Base-by-base conservation (phyloP, 345 rosid species). In the Toxicodendron radicans region DNA sequence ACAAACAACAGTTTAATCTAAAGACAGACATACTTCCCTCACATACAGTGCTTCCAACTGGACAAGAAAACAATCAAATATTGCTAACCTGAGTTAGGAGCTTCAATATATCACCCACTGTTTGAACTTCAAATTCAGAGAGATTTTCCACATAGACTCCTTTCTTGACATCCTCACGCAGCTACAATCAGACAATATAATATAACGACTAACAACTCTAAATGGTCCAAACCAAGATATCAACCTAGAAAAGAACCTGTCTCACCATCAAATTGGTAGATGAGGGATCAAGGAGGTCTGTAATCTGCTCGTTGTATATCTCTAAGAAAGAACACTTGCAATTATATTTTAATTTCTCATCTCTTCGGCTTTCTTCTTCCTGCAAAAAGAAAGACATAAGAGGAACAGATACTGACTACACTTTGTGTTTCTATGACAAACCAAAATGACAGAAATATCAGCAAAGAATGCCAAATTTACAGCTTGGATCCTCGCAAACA, bases 251-350 rank as follows among this genome's bases (percentile, higher is more conserved):
- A 79, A 73, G 45, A 24, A 61, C 10, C 21, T 14, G 59, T 77
- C 86, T 75, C 81, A 95, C 99, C 67, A 85, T 88, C 78, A 95
- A 86, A 85, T 91, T 95, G 68, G 92, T 77, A 48, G 98, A 87
- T 61, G 96, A 93, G 58, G 99, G 96, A 83, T 95, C 98, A 23
- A 95, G 97, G 74, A 95, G 99, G 77, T 93, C 99, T n/a, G 91
- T 81, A 68, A 95, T 88, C 78, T 95, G 99, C 72, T 95, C 98
- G 67, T 95, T 95, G 80, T 95, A 93, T 66, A 95, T 95, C 83
- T 95, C 99, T 67, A 95, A 86, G 83, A 92, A 95, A 43, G 99
- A 92, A 84, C 99, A 95, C 82, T 95, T 95, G 92, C 99, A 93
- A 71, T 86, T 83, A 79, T 93, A 95, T 71, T 84, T 90, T 48